Conservation (phyloP, 2,329 filamentous ascomycete genomes). For the Moelleriella libera region DNA sequence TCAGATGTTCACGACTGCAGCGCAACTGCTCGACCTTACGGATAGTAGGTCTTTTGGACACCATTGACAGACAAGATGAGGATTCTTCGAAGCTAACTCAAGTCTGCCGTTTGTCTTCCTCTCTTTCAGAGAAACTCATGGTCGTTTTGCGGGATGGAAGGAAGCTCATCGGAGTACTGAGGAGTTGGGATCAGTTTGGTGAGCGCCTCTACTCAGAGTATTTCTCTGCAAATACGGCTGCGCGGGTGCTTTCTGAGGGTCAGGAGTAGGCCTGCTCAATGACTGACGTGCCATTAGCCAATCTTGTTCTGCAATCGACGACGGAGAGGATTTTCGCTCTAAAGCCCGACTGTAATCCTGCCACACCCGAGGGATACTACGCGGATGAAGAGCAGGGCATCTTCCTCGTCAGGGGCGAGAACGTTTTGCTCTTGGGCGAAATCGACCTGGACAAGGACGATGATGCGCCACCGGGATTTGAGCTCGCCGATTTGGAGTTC, state of each 20-base stretch:
- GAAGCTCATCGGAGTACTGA: slow-evolving; percentile 81
- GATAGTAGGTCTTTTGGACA: slow-evolving; percentile 56
- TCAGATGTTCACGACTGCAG: slow-evolving; percentile 97
- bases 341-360: slow-evolving; percentile 23
- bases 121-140: slow-evolving; percentile 75
- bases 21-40: slow-evolving; percentile 87
- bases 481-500: slow-evolving; percentile 48
- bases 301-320: slow-evolving; percentile 87
- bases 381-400: slow-evolving; percentile 77
- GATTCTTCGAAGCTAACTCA: too few species aligned
- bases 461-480: slow-evolving; percentile 61
- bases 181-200: slow-evolving; percentile 98
- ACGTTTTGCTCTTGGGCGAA: slow-evolving; percentile 89
- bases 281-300: slow-evolving; percentile 45
- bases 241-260: neutral
- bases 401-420: slow-evolving; percentile 89
- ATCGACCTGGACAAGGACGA: slow-evolving; percentile 97
- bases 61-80: too few species aligned
- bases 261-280: neutral
- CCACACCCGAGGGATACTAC: slow-evolving; percentile 40
- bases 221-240: neutral
- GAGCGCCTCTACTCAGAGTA: neutral
- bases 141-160: slow-evolving; percentile 83
- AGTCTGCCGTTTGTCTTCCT: neutral
- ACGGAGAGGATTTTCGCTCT: slow-evolving; percentile 71